Conservation (phyloP, 768 basidiomycete species). For the Phanerochaete sordida region DNA sequence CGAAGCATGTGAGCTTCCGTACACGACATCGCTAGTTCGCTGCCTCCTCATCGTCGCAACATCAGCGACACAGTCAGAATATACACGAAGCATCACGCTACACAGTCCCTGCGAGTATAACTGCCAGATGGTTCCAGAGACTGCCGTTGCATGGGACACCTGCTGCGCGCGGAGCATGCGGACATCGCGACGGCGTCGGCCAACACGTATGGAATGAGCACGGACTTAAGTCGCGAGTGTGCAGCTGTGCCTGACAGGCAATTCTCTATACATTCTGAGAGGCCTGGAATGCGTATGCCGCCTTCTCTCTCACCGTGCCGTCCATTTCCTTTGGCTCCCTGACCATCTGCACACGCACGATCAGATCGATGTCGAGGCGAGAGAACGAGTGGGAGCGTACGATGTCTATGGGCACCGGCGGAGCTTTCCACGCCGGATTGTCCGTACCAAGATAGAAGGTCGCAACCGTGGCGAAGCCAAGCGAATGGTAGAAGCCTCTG, state of each 20-base stretch:
- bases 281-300: not conserved
- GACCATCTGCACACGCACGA: not conserved
- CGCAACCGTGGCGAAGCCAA: constrained; percentile 12
- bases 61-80: too few relatives aligned
- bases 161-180: too few relatives aligned
- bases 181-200: too few relatives aligned
- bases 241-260: not conserved
- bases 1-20: too few relatives aligned
- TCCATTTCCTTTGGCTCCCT: not conserved
- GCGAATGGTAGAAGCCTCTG: constrained; percentile 13
- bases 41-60: too few relatives aligned
- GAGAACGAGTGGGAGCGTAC: not conserved
- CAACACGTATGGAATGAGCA: too few relatives aligned
- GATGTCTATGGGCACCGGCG: constrained; percentile 7
- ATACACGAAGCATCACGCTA: too few relatives aligned
- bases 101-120: too few relatives aligned
- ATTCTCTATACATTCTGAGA: not conserved
- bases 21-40: too few relatives aligned
- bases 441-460: constrained; percentile 10
- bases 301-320: not conserved
- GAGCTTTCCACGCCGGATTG: constrained; percentile 14
- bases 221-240: too few relatives aligned
- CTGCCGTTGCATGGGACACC: too few relatives aligned
- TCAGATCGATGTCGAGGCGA: not conserved
- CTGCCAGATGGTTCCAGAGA: too few relatives aligned